A percentile compares a stretch with the other conserved stretches of the same genome.
These are phyloP conservation scores for Eutypa lata DNA, from an alignment of 2,329 filamentous ascomycete species.

Conservation along the genomic window DNA sequence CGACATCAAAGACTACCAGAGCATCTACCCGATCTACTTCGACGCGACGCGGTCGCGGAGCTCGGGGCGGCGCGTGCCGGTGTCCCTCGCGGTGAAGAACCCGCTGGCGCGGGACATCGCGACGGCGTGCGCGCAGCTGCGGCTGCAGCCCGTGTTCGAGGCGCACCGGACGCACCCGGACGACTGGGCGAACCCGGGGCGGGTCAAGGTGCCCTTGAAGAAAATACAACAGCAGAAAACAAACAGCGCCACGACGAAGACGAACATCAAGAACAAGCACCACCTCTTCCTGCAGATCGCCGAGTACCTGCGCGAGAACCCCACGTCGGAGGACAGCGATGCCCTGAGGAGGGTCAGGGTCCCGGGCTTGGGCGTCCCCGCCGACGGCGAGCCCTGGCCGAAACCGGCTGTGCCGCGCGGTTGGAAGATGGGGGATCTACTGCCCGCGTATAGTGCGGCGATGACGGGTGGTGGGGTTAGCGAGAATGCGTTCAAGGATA, in stretches of 20 bases:
- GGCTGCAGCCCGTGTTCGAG: constrained; percentile 76
- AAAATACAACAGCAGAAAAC: constrained; percentile 19
- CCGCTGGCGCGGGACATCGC: constrained; percentile 88
- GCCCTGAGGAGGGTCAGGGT: constrained; percentile 69
- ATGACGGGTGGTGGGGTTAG: constrained; percentile 90
- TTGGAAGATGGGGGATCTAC: constrained; percentile 82
- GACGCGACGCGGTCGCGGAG: constrained; percentile 71
- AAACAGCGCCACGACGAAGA: constrained; percentile 10
- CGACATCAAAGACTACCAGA: constrained; percentile 74
- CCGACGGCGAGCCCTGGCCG: constrained; percentile 65
- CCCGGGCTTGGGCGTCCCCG: constrained; percentile 64
- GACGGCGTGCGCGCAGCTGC: constrained; percentile 73
- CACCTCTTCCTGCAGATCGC: constrained; percentile 83
- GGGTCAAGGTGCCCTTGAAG: constrained; percentile 78
- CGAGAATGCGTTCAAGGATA: constrained; percentile 92
- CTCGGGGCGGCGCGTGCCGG: constrained; percentile 76
- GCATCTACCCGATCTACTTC: constrained; percentile 95
- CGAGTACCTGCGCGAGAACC: constrained; percentile 71
- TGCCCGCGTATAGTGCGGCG: constrained; percentile 85
- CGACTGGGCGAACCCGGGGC: constrained; percentile 95
- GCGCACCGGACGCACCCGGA: constrained; percentile 90
- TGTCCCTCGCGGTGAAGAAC: constrained; percentile 71
- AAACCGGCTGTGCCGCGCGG: constrained; percentile 75
- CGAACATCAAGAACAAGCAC: constrained; percentile 70
- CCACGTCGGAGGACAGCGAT: constrained; percentile 65